Evolutionary conservation across 2,329 filamentous ascomycete genomes (phyloP), one percentile per base, ranked within the genome.

Genomic region (Plenodomus biglobosus): DNA sequence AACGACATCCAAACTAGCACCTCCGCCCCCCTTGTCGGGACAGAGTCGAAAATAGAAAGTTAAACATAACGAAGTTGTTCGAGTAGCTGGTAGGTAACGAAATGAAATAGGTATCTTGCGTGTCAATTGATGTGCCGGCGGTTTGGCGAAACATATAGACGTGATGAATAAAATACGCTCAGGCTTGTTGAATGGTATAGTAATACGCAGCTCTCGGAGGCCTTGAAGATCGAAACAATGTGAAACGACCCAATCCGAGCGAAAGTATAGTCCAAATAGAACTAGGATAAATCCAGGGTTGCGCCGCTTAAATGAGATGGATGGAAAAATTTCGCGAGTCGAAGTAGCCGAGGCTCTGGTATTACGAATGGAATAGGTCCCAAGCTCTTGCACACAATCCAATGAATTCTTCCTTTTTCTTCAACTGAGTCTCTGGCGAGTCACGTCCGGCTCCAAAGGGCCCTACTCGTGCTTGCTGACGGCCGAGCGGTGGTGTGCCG

Each of bases 331-430:
- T 36, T 20, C 32, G 32, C 53, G 48, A 49, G 44, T 50, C 42
- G 37, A 50, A 55, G 39, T 40, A 48, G 54, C 44, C 44, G 34
- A 53, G 37, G 53, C 46, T 49, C 41, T 48, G 55, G 48, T 48
- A 56, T 66, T 55, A 96, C 53, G 91, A 96, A 77, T 97, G 94
- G 74, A 97, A 96, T 21, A 99, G 75, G 75, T 99, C 94, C 94
- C 94, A 99, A 8, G 94, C 94, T 65, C 90, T 81, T 59, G 90
- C 85, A 70, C 92, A 96, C 41, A 97, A 76, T 46, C 82, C 79
- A 56, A 99, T 77, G 67, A 99, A 99, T 70, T 96, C 90, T 37
- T 96, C 91, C 69, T 91, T 91, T 83, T 97, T 97, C 66, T 83
- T 86, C 61, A 84, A 81, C 70, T 90, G 86, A 5, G 85, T 90